Evolutionary conservation across 2,329 filamentous ascomycete genomes (phyloP).

Genomic region (Reticulascus tulasneorum): DNA sequence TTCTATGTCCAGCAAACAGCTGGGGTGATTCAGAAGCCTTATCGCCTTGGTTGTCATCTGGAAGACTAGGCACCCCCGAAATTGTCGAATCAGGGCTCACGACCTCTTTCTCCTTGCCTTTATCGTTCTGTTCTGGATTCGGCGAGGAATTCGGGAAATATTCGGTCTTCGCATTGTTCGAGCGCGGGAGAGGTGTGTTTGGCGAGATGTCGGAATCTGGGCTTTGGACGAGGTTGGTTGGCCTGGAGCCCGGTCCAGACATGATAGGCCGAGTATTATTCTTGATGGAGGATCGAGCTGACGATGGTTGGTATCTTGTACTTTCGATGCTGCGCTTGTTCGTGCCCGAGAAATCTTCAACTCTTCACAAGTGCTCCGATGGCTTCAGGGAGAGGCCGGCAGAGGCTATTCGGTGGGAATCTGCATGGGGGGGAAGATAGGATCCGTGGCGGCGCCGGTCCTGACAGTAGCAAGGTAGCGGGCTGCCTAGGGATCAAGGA

Average conservation of each 20-base stretch:
- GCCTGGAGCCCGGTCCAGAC: conserved; percentile 13
- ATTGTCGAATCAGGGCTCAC: conserved; percentile 9
- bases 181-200: conserved; percentile 23
- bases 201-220: conserved; percentile 42
- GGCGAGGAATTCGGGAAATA: conserved; percentile 19
- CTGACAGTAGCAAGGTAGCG: too few relatives aligned
- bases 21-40: conserved; percentile 6
- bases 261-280: conserved; percentile 9
- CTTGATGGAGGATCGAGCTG: too few relatives aligned
- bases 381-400: conserved; percentile 6
- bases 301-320: conserved; percentile 3
- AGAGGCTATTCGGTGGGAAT: too few relatives aligned
- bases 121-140: conserved; percentile 3
- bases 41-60: conserved; percentile 1
- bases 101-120: neutral
- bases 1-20: conserved; percentile 16
- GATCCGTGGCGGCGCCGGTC: too few relatives aligned
- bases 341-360: too few relatives aligned
- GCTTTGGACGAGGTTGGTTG: conserved; percentile 24
- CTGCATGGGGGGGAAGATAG: too few relatives aligned
- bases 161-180: conserved; percentile 17
- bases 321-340: conserved; percentile 10
- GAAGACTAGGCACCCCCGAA: conserved; percentile 7
- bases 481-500: too few relatives aligned
- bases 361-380: conserved; percentile 11